Conservation (phyloP, 202 grass and related monocot genomes). For the Hordeum pubiflorum region DNA sequence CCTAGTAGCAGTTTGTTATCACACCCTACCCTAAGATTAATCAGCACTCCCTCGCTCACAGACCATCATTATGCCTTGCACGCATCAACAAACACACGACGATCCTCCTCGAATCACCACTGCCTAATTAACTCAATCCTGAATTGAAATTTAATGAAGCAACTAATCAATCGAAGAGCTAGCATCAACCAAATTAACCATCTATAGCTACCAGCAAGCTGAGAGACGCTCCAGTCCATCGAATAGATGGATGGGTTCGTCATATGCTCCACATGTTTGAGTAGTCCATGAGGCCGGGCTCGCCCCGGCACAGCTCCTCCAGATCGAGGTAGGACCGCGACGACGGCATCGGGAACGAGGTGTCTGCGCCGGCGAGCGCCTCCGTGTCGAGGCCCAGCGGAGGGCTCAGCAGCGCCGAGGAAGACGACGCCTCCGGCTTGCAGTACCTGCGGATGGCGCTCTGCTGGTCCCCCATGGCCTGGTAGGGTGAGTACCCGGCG, state of each 20-base stretch:
- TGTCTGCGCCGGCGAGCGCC: background rate
- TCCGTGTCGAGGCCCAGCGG: background rate
- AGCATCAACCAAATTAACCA: background rate
- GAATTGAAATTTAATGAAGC: slow-evolving; percentile 4
- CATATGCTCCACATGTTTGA: slow-evolving; percentile 25
- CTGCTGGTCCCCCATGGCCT: background rate
- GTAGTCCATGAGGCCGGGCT: background rate
- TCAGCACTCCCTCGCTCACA: background rate
- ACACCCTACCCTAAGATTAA: slow-evolving; percentile 3
- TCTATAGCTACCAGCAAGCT: background rate
- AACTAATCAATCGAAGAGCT: background rate
- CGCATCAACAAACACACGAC: background rate
- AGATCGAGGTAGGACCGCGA: slow-evolving; percentile 15
- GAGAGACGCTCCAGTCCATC: background rate
- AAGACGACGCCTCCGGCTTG: background rate
- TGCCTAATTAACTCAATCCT: background rate
- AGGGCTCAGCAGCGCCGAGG: background rate
- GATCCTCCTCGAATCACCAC: background rate
- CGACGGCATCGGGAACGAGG: background rate
- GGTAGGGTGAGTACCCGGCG: background rate
- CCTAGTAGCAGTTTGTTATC: background rate
- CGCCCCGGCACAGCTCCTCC: slow-evolving; percentile 14
- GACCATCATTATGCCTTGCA: background rate
- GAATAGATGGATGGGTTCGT: background rate
- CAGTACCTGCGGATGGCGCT: slow-evolving; percentile 19